phyloP scores from a whole-genome alignment of 345 rosid species.

The Sisymbrium irio region DNA sequence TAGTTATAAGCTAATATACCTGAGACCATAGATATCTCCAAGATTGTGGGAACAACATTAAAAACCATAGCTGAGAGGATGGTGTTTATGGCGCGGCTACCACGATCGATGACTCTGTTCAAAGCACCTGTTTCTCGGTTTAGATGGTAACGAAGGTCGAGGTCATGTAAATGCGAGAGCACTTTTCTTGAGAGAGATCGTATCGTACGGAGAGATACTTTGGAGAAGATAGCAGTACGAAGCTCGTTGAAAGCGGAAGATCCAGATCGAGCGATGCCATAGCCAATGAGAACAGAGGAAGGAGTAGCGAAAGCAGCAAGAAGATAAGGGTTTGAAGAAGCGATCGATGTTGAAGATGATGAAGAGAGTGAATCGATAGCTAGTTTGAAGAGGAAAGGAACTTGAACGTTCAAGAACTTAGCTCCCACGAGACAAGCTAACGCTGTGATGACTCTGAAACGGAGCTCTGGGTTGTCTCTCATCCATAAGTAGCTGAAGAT shows the following conservation, averaged over 20 bases:
- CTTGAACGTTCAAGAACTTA: conserved; percentile 82
- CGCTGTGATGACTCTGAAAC: conserved; percentile 72
- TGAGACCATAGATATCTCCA: conserved; percentile 93
- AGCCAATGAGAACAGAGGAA: conserved; percentile 70
- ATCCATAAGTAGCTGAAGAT: conserved; percentile 77
- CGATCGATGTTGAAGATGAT: conserved; percentile 46
- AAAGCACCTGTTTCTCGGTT: conserved; percentile 97
- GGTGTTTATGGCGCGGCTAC: conserved; percentile 89
- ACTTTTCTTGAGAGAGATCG: conserved; percentile 85
- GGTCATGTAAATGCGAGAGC: conserved; percentile 79
- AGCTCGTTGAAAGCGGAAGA: conserved; percentile 89
- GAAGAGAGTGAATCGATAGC: conserved; percentile 88
- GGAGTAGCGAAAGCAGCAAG: conserved; percentile 79
- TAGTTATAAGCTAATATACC: conserved; percentile 90
- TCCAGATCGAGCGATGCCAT: conserved; percentile 80
- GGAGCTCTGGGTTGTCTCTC: conserved; percentile 75
- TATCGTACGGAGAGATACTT: conserved; percentile 79
- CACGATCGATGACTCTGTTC: conserved; percentile 87
- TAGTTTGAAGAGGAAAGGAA: conserved; percentile 86
- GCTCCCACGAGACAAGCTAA: conserved; percentile 77
- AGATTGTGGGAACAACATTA: conserved; percentile 83
- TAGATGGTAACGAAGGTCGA: conserved; percentile 84
- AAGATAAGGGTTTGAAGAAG: conserved; percentile 54
- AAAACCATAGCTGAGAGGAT: conserved; percentile 86
- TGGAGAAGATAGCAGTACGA: conserved; percentile 85